Evolutionary conservation across 305 asterid genomes (phyloP), one percentile per base, ranked within the genome.

Genomic region (Solanum hybrid): DNA sequence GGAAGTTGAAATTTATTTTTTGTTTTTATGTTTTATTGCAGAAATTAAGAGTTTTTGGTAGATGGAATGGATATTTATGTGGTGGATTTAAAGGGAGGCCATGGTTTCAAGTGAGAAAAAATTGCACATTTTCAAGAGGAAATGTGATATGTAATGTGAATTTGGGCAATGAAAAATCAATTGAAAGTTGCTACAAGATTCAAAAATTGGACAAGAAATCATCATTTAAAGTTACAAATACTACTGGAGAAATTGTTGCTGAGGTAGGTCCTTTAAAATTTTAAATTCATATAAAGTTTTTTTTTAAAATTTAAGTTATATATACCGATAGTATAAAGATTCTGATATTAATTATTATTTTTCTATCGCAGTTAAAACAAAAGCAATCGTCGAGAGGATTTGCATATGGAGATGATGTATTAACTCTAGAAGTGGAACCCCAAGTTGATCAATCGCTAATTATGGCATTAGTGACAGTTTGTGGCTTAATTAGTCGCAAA

Each of bases 71-170:
- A 5, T 94, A 93, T 92, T 16, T 93, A 89, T 64, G 92, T 75
- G 22, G 85, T 78, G 46, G 86, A 84, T 79, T 85, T 56, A 89
- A 90, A 76, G 94, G 91, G 91, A 93, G 92, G 64, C 94, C 95
- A 89, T 94, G 96, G 95, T 95, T 97, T 92, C 93, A 88, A 91
- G 97, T 94, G n/a, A 92, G 91, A 89, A 96, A 94, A 90, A 92
- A 84, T 40, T 56, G 79, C 34, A 56, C 78, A 20, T 79, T 92
- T 79, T 89, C 95, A 37, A 91, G 94, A 72, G 91, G 92, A 84
- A 88, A 91, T 5, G 89, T 71, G 72, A 90, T 34, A 91, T 93
- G 90, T 93, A 93, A 90, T 16, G 98, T 96, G 35, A 88, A 87
- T 22, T 34, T 95, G 71, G 94, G 89, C 17, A 20, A 86, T 29